These are phyloP conservation scores for Acer negundo DNA, from an alignment of 345 rosid species.

Conservation along the genomic window DNA sequence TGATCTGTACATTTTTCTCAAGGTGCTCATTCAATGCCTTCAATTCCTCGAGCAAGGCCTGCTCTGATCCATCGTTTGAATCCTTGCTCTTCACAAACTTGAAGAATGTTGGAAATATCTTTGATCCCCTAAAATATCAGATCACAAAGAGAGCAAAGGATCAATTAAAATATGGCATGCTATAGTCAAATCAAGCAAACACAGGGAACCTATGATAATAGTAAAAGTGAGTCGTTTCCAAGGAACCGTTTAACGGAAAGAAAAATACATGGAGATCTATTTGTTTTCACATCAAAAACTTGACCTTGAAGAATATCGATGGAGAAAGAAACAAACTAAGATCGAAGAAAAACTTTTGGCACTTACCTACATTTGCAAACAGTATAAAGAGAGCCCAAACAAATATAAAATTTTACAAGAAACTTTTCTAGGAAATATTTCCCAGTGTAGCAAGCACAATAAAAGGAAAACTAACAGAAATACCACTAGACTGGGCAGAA, in stretches of 20 bases:
- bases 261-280: not conserved
- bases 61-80: conserved; percentile 68
- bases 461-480: not conserved
- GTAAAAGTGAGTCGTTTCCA: not conserved
- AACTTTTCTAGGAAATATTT: not conserved
- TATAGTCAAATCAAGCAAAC: not conserved
- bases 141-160: not conserved
- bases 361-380: not conserved
- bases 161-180: not conserved
- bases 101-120: conserved; percentile 60
- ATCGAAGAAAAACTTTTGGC: not conserved
- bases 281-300: not conserved
- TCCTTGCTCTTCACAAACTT: conserved; percentile 87
- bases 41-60: conserved; percentile 74
- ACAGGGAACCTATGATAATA: not conserved
- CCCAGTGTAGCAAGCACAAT: not conserved
- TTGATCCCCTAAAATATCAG: conserved; percentile 56
- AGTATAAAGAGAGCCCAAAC: not conserved
- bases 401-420: not conserved
- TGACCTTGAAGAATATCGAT: not conserved
- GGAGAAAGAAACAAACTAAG: not conserved
- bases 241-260: not conserved
- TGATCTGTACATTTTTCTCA: conserved; percentile 50
- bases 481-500: no score
- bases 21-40: conserved; percentile 84